These are phyloP conservation scores for Citrus maxima DNA, from an alignment of 345 rosid species.

Conservation along the genomic window DNA sequence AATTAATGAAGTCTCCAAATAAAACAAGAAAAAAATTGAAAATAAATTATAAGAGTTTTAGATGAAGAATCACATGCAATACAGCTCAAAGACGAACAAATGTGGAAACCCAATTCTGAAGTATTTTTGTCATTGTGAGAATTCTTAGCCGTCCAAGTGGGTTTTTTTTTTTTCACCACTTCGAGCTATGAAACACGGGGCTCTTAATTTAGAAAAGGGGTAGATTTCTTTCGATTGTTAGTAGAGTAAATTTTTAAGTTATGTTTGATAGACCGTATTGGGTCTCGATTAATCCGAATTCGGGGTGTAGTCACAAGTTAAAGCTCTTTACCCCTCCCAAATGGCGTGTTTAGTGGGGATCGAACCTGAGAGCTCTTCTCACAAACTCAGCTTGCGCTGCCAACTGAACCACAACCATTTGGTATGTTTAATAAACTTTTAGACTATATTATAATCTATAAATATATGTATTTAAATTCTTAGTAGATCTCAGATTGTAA, in stretches of 20 bases:
- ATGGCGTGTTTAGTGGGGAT: too few relatives aligned
- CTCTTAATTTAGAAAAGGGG: too few relatives aligned
- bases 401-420: too few relatives aligned
- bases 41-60: neutral
- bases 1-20: neutral
- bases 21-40: neutral
- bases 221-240: too few relatives aligned
- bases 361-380: accelerated
- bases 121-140: neutral
- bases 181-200: too few relatives aligned
- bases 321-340: accelerated
- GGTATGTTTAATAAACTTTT: too few relatives aligned
- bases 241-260: too few relatives aligned
- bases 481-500: accelerated
- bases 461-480: too few relatives aligned
- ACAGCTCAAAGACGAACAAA: neutral
- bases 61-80: neutral
- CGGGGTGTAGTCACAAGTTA: too few relatives aligned
- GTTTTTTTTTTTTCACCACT: too few relatives aligned
- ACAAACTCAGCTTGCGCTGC: accelerated
- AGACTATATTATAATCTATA: too few relatives aligned
- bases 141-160: neutral
- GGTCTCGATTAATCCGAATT: accelerated
- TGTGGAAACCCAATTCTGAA: neutral
- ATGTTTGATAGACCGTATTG: too few relatives aligned